phyloP scores from a whole-genome alignment of 108 stramenopile species.

The Pseudonitzschia multiseries region DNA sequence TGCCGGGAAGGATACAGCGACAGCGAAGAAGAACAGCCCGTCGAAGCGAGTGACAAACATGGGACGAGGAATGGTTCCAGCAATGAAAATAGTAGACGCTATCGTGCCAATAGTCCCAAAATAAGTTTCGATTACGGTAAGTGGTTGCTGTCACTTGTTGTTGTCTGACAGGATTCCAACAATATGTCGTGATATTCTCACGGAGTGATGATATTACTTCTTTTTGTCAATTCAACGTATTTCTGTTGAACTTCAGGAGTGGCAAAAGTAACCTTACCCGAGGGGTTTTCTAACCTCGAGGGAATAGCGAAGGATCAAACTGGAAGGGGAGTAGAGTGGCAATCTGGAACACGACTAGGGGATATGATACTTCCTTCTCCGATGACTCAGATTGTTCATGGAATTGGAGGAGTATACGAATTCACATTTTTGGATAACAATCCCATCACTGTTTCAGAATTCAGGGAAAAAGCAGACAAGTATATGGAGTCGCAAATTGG shows the following conservation, averaged over 20 bases:
- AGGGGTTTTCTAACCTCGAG: constrained; percentile 57
- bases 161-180: not conserved
- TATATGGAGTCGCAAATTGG: constrained; percentile 73
- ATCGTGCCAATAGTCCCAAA: constrained; percentile 21
- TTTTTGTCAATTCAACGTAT: constrained; percentile 20
- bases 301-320: constrained; percentile 61
- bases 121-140: constrained; percentile 28
- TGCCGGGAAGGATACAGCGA: constrained; percentile 38
- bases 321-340: constrained; percentile 76
- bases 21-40: constrained; percentile 19
- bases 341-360: constrained; percentile 69
- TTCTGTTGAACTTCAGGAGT: constrained; percentile 18
- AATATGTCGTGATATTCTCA: not conserved
- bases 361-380: constrained; percentile 68
- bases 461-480: constrained; percentile 73
- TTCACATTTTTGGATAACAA: constrained; percentile 73
- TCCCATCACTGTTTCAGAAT: constrained; percentile 57
- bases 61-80: not conserved
- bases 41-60: constrained; percentile 9
- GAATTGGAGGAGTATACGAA: constrained; percentile 86
- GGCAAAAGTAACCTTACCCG: constrained; percentile 71
- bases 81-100: not conserved
- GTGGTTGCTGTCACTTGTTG: not conserved
- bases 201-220: not conserved
- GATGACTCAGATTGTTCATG: constrained; percentile 73